Conservation (phyloP, 106 monocot species). For the Dendrobium officinale region DNA sequence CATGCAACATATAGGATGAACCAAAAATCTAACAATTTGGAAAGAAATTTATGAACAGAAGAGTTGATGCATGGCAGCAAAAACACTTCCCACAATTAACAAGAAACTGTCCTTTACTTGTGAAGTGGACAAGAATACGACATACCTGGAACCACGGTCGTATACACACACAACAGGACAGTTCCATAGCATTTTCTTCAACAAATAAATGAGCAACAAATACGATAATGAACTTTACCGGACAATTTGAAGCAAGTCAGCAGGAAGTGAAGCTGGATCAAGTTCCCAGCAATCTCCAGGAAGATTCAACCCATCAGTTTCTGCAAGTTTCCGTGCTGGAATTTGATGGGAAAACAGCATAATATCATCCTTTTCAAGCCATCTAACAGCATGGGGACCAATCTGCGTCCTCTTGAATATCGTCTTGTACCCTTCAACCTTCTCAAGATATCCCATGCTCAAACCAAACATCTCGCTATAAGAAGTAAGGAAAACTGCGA, state of each 20-base stretch:
- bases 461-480: conserved; percentile 66
- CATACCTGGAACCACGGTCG: not conserved
- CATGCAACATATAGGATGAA: not conserved
- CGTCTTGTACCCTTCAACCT: conserved; percentile 81
- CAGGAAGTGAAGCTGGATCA: conserved; percentile 84
- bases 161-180: not conserved
- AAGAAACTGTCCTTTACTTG: not conserved
- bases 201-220: not conserved
- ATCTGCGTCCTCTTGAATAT: conserved; percentile 65
- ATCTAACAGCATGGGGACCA: conserved; percentile 60
- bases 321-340: conserved; percentile 52
- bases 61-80: not conserved
- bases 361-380: conserved; percentile 47
- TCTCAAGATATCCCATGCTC: conserved; percentile 80
- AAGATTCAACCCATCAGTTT: conserved; percentile 34
- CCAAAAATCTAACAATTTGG: not conserved
- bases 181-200: not conserved
- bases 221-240: conserved; percentile 5
- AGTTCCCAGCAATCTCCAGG: conserved; percentile 88
- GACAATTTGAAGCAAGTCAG: conserved; percentile 30
- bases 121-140: not conserved
- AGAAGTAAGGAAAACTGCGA: conserved; percentile 63
- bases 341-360: conserved; percentile 81
- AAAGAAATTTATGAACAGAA: not conserved
- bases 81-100: not conserved